Evolutionary conservation across 2,329 filamentous ascomycete genomes (phyloP).

Genomic region (Onygena corvina): DNA sequence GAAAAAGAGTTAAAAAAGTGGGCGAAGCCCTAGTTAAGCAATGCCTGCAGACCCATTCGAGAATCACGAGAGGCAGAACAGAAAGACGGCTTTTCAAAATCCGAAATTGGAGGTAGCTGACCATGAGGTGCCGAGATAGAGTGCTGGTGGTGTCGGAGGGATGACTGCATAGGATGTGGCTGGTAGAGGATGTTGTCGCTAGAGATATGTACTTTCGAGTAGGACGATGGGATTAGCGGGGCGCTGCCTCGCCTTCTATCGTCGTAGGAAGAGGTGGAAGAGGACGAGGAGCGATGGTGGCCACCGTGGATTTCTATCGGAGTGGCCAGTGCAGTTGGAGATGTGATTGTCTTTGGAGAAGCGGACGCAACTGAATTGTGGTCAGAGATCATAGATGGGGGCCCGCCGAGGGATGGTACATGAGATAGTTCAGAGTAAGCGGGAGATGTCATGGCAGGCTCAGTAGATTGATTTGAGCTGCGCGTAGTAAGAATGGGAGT

Average conservation of each 20-base stretch:
- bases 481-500: conserved; percentile 28
- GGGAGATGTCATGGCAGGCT: conserved; percentile 53
- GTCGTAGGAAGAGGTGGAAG: conserved; percentile 16
- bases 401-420: conserved; percentile 43
- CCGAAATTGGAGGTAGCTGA: conserved; percentile 16
- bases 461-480: conserved; percentile 23
- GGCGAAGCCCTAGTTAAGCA: conserved; percentile 28
- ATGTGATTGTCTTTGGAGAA: conserved; percentile 40
- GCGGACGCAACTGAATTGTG: conserved; percentile 50
- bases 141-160: conserved; percentile 8
- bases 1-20: conserved; percentile 10
- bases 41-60: conserved; percentile 30
- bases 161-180: conserved; percentile 3
- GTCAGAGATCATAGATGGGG: conserved; percentile 62
- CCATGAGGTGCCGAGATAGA: conserved; percentile 11
- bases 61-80: conserved; percentile 25
- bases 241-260: conserved; percentile 26
- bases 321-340: conserved; percentile 31
- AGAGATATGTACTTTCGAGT: not conserved
- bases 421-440: conserved; percentile 52
- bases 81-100: conserved; percentile 17
- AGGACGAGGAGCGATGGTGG: conserved; percentile 1
- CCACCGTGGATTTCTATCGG: conserved; percentile 35
- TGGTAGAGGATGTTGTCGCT: conserved; percentile 2
- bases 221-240: conserved; percentile 18